These are phyloP conservation scores for Kwoniella sp. DNA, from an alignment of 768 basidiomycete genomes.

Conservation along the genomic window DNA sequence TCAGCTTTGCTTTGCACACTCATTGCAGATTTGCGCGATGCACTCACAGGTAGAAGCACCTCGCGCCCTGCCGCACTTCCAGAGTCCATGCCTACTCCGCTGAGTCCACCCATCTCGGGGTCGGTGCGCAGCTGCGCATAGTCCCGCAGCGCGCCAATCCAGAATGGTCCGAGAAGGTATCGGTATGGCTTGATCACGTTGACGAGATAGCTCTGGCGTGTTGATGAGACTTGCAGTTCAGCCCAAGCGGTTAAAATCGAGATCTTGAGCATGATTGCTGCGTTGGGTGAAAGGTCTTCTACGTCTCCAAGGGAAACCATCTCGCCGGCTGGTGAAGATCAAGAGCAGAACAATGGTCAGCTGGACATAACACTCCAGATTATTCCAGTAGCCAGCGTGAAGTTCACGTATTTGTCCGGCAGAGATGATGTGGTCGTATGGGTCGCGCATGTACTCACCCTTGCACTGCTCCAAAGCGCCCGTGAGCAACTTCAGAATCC, in stretches of 20 bases:
- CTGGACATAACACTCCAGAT: too few species aligned
- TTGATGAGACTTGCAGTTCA: constrained; percentile 77
- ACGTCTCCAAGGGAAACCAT: constrained; percentile 84
- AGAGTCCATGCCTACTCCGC: constrained; percentile 65
- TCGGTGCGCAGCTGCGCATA: constrained; percentile 89
- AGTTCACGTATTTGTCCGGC: too few species aligned
- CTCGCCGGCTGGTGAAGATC: constrained; percentile 73
- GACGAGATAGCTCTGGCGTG: constrained; percentile 71
- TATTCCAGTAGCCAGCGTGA: too few species aligned
- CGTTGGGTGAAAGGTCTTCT: constrained; percentile 85
- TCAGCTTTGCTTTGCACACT: constrained; percentile 4
- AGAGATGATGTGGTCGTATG: too few species aligned
- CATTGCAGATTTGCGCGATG: background rate
- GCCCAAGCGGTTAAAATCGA: constrained; percentile 96
- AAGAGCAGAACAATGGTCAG: background rate
- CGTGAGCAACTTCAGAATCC: constrained; percentile 85
- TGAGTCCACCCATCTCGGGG: constrained; percentile 67
- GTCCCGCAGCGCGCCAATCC: constrained; percentile 86
- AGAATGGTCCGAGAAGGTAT: constrained; percentile 72
- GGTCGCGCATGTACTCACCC: constrained; percentile 64
- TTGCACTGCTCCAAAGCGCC: constrained; percentile 86
- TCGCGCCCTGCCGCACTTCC: constrained; percentile 86
- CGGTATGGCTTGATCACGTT: constrained; percentile 82
- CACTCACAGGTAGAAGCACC: constrained; percentile 81
- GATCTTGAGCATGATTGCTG: constrained; percentile 89